A percentile compares a stretch with the other conserved stretches of the same genome.
Conservation (phyloP, 2,329 filamentous ascomycete genomes). For the Furcasterigmium sp. region DNA sequence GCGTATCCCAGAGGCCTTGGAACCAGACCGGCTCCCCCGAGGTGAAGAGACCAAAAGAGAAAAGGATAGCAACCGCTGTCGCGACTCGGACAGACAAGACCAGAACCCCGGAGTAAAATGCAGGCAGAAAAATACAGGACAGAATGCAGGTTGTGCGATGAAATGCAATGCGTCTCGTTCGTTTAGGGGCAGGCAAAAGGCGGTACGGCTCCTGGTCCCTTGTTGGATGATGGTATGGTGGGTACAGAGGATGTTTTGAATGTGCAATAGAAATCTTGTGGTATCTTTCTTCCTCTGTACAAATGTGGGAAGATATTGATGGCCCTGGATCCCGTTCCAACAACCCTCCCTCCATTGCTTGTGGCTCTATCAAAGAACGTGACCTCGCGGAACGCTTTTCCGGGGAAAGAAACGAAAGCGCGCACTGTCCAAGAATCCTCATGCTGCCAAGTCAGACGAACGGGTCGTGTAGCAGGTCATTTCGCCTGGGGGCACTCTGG, state of each 20-base stretch:
- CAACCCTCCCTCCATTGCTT: neutral
- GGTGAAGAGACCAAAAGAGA: neutral
- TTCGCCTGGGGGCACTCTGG: neutral
- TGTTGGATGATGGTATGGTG: neutral
- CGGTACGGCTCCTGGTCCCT: neutral
- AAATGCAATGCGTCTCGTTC: neutral
- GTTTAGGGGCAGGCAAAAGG: neutral
- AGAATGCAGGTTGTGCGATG: neutral
- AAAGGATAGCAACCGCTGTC: neutral
- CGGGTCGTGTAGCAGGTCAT: neutral
- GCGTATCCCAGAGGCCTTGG: neutral
- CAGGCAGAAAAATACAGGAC: neutral
- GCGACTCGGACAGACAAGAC: neutral
- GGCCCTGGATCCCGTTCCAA: neutral
- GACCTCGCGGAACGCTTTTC: neutral
- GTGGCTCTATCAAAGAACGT: neutral
- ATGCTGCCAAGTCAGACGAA: neutral
- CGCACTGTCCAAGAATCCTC: neutral
- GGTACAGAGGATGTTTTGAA: neutral
- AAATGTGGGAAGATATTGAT: neutral
- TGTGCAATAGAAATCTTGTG: neutral
- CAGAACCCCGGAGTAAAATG: neutral
- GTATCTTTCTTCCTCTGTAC: neutral
- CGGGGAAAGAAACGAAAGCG: neutral
- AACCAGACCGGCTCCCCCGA: no score